phyloP scores from a whole-genome alignment of 805 yeast genomes.

The Candida dajiaensis region DNA sequence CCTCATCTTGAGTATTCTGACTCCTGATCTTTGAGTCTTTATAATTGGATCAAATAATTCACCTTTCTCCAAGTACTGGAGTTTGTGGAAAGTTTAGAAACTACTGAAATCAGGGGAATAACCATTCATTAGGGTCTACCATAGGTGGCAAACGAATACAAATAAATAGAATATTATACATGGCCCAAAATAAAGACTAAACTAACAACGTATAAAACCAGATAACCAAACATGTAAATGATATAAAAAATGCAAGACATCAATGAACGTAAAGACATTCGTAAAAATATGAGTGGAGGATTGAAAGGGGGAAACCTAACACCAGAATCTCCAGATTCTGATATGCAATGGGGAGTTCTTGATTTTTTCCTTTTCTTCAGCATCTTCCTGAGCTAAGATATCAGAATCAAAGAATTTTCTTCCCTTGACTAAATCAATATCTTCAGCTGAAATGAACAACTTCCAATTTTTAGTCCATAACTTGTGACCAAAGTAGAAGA shows the following conservation, averaged over 20 bases:
- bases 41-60: too few species aligned
- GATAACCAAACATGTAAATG: neutral
- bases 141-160: neutral
- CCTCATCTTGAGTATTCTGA: too few species aligned
- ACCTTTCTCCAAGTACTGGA: too few species aligned
- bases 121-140: neutral
- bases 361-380: conserved; percentile 25
- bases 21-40: too few species aligned
- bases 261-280: neutral
- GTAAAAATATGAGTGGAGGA: neutral
- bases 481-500: conserved; percentile 40
- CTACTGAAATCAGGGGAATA: neutral
- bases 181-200: neutral
- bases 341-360: conserved; percentile 9
- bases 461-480: conserved; percentile 31
- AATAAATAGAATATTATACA: neutral
- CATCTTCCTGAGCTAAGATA: conserved; percentile 30
- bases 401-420: conserved; percentile 38
- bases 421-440: conserved; percentile 54
- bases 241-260: neutral
- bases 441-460: conserved; percentile 32
- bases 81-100: too few species aligned
- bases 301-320: neutral
- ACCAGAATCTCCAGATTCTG: conserved; percentile 5
- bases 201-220: neutral